phyloP scores from a whole-genome alignment of 805 yeast genomes.

The Scheffersomyces ergatensis region DNA sequence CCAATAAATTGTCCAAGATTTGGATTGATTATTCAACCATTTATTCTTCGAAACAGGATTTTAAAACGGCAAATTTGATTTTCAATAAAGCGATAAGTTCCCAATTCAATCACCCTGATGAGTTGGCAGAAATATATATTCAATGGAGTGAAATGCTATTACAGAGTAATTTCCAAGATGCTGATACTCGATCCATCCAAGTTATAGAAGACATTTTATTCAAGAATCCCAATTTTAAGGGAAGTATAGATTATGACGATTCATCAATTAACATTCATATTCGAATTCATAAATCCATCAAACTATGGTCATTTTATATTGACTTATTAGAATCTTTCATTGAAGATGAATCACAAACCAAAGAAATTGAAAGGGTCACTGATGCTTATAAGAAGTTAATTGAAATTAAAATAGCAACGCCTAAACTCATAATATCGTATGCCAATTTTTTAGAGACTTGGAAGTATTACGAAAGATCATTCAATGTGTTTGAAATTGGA shows the following conservation, averaged over 20 bases:
- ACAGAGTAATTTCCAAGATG: slow-evolving; percentile 43
- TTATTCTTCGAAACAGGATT: slow-evolving; percentile 56
- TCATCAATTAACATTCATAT: slow-evolving; percentile 50
- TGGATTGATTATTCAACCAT: slow-evolving; percentile 72
- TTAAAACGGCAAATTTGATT: slow-evolving; percentile 58
- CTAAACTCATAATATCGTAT: slow-evolving; percentile 62
- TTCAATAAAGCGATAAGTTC: slow-evolving; percentile 67
- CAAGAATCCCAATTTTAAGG: slow-evolving; percentile 7
- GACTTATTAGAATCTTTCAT: slow-evolving; percentile 64
- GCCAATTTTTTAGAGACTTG: slow-evolving; percentile 57
- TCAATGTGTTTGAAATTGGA: slow-evolving; percentile 67
- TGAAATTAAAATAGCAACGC: slow-evolving; percentile 62
- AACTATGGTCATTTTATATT: slow-evolving; percentile 71
- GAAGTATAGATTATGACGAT: slow-evolving; percentile 32
- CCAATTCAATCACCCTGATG: slow-evolving; percentile 61
- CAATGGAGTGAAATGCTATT: slow-evolving; percentile 73
- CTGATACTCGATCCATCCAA: slow-evolving; percentile 39
- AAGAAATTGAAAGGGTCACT: slow-evolving; percentile 15
- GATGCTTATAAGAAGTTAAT: slow-evolving; percentile 28
- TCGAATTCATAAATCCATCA: slow-evolving; percentile 56
- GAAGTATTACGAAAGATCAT: slow-evolving; percentile 46
- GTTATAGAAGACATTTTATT: slow-evolving; percentile 33
- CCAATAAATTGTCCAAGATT: slow-evolving; percentile 47
- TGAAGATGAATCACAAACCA: slow-evolving; percentile 31
- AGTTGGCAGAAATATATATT: slow-evolving; percentile 67